These are phyloP conservation scores for Pichia sp. DNA, from an alignment of 1,139 yeast species.

Conservation along the genomic window DNA sequence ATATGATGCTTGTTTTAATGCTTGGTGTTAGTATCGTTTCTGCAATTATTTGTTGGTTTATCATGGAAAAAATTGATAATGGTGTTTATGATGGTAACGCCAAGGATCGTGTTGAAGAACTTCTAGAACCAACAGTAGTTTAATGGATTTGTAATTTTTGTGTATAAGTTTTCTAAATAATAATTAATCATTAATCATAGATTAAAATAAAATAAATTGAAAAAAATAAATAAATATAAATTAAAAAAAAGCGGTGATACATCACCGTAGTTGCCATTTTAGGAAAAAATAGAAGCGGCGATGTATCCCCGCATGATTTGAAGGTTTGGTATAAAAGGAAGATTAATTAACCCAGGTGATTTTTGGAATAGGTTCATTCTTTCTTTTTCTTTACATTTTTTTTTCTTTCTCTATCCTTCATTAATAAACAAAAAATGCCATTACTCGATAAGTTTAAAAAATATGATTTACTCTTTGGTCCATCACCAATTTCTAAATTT, in stretches of 20 bases:
- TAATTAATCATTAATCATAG: not conserved
- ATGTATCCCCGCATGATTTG: not conserved
- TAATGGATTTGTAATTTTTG: not conserved
- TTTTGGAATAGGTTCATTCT: not conserved
- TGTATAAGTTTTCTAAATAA: not conserved
- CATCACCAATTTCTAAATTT: conserved; percentile 30
- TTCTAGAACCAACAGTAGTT: not conserved
- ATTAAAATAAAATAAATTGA: not conserved
- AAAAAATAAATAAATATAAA: not conserved
- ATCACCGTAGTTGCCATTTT: conserved; percentile 1
- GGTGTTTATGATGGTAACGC: conserved; percentile 12
- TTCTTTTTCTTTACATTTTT: not conserved
- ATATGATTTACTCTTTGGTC: conserved; percentile 29
- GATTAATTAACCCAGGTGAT: not conserved
- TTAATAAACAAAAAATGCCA: conserved; percentile 9
- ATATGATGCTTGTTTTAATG: conserved; percentile 79
- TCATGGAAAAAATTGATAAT: conserved; percentile 16
- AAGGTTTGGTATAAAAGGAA: not conserved
- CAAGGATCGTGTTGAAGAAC: conserved; percentile 1
- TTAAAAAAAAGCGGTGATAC: conserved; percentile 1
- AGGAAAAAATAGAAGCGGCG: not conserved
- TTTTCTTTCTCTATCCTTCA: not conserved
- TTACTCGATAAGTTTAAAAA: conserved; percentile 26
- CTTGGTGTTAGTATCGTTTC: conserved; percentile 63
- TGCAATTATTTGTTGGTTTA: conserved; percentile 28